Evolutionary conservation across 495 filamentous ascomycete genomes (phyloP).

Genomic region (Hyaloscypha variabilis): DNA sequence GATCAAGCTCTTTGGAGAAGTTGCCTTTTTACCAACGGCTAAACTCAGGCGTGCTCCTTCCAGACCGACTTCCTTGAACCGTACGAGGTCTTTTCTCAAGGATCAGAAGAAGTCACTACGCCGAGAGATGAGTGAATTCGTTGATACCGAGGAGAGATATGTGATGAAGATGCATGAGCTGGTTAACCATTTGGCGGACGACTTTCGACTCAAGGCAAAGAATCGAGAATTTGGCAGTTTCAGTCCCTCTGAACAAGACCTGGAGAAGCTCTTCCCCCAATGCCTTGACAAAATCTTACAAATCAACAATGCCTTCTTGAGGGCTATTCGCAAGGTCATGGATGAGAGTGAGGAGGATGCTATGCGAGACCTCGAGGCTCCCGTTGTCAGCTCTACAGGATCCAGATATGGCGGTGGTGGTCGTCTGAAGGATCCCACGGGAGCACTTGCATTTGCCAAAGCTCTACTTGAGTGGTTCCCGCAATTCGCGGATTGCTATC

Average conservation of each 20-base stretch:
- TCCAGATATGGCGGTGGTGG: conserved; percentile 40
- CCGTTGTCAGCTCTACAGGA: conserved; percentile 50
- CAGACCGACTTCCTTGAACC: conserved; percentile 75
- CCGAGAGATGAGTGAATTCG: conserved; percentile 86
- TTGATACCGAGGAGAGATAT: conserved; percentile 94
- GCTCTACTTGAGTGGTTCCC: conserved; percentile 88
- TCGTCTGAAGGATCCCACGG: conserved; percentile 68
- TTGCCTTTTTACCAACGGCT: conserved; percentile 84
- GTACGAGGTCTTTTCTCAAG: conserved; percentile 71
- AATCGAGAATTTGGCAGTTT: conserved; percentile 59
- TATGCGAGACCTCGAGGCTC: conserved; percentile 63
- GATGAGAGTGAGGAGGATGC: conserved; percentile 85
- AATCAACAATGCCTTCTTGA: conserved; percentile 76
- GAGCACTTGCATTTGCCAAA: conserved; percentile 73
- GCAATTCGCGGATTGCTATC: conserved; percentile 83
- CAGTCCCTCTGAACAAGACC: conserved; percentile 70
- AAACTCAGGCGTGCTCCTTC: conserved; percentile 87
- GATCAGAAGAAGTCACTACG: conserved; percentile 82
- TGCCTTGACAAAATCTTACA: conserved; percentile 77
- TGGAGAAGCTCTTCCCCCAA: conserved; percentile 78
- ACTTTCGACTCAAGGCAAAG: conserved; percentile 71
- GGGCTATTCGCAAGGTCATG: conserved; percentile 71
- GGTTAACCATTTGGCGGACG: conserved; percentile 71
- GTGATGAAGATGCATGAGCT: conserved; percentile 83
- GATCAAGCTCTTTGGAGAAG: conserved; percentile 76